phyloP scores from a whole-genome alignment of 768 basidiomycete species.

The Psilocybe sp. region DNA sequence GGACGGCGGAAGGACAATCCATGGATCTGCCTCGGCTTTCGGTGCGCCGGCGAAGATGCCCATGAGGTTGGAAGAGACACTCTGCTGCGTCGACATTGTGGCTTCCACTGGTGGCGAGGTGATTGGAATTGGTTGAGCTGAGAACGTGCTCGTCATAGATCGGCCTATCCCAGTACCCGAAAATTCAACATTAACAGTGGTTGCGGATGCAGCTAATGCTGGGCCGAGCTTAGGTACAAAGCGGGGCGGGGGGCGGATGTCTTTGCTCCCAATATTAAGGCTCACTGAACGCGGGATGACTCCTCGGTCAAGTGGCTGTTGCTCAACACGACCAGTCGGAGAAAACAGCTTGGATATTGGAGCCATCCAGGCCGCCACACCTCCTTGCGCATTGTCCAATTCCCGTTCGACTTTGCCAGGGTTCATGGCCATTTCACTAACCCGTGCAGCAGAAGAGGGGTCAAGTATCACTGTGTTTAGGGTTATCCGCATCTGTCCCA shows the following conservation, averaged over 20 bases:
- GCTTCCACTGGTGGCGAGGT: constrained; percentile 8
- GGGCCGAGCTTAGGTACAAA: constrained; percentile 79
- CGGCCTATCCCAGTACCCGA: constrained; percentile 57
- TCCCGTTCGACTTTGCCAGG: constrained; percentile 48
- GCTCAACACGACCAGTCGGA: constrained; percentile 23
- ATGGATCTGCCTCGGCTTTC: constrained; percentile 53
- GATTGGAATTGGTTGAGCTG: constrained; percentile 17
- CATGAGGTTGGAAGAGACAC: constrained; percentile 47
- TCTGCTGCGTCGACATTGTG: constrained; percentile 6
- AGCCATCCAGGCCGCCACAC: constrained; percentile 71
- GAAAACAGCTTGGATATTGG: constrained; percentile 81
- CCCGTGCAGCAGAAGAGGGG: constrained; percentile 66
- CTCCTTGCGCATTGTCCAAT: constrained; percentile 22
- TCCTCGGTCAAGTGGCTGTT: constrained; percentile 13
- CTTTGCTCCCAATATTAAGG: neutral
- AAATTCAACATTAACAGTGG: constrained; percentile 96
- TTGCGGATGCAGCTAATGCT: constrained; percentile 82
- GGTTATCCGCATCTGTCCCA: constrained; percentile 76
- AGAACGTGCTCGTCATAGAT: constrained; percentile 36
- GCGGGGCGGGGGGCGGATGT: constrained; percentile 31
- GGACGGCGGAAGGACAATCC: constrained; percentile 62
- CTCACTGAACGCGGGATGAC: constrained; percentile 9
- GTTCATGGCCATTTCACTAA: constrained; percentile 71
- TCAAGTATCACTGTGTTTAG: constrained; percentile 92
- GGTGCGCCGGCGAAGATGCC: constrained; percentile 94